These are phyloP conservation scores for Tulasnella sp. DNA, from an alignment of 768 basidiomycete genomes.

Conservation along the genomic window DNA sequence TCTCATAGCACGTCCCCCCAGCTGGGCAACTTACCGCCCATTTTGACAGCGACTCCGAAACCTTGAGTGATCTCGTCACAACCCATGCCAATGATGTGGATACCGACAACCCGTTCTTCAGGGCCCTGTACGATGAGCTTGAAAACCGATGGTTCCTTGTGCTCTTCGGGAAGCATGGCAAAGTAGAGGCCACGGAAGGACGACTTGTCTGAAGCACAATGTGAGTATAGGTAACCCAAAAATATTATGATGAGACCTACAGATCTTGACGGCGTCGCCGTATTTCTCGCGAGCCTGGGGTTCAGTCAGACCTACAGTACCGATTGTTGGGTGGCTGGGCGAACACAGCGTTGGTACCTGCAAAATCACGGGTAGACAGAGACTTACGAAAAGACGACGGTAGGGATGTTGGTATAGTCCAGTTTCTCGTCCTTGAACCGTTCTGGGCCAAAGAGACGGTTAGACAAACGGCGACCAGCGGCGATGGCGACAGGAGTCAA, in stretches of 20 bases:
- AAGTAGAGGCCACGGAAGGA: conserved; percentile 81
- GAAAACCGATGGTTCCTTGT: conserved; percentile 92
- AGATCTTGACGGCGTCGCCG: conserved; percentile 82
- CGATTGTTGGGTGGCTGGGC: conserved; percentile 81
- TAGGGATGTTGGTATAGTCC: conserved; percentile 79
- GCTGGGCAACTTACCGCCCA: conserved; percentile 46
- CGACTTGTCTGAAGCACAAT: conserved; percentile 48
- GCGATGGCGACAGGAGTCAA: conserved; percentile 97
- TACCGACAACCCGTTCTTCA: conserved; percentile 91
- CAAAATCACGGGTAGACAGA: not conserved
- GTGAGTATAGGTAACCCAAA: not conserved
- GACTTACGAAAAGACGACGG: conserved; percentile 91
- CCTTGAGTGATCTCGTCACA: conserved; percentile 94
- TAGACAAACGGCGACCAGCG: conserved; percentile 77
- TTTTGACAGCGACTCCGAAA: conserved; percentile 94
- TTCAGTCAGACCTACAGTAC: conserved; percentile 91
- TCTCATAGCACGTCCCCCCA: not conserved
- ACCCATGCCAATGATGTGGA: conserved; percentile 85
- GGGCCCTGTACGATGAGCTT: conserved; percentile 79
- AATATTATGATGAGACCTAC: conserved; percentile 38
- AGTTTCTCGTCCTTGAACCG: conserved; percentile 82
- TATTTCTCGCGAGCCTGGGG: conserved; percentile 78
- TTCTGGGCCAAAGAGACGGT: conserved; percentile 79
- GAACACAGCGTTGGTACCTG: not conserved
- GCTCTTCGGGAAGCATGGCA: conserved; percentile 73